Conservation (phyloP, 495 filamentous ascomycete genomes). For the Darksidea phi region DNA sequence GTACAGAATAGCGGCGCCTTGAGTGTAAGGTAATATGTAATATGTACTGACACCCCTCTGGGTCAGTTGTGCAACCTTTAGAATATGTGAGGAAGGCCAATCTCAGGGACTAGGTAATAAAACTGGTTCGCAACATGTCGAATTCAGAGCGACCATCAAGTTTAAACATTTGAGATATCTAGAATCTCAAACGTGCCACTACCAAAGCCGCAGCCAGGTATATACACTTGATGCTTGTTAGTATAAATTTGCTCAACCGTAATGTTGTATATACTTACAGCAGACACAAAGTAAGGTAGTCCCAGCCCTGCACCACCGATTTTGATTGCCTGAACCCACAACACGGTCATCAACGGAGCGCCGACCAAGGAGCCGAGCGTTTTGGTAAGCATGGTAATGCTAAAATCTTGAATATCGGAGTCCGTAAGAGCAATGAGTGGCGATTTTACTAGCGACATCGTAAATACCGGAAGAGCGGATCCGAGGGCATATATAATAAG, state of each 20-base stretch:
- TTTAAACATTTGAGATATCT: too few relatives aligned
- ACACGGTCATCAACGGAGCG: slow-evolving; percentile 33
- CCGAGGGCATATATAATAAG: slow-evolving; percentile 35
- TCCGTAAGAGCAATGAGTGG: slow-evolving; percentile 28
- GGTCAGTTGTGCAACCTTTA: too few relatives aligned
- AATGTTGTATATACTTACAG: slow-evolving; percentile 16
- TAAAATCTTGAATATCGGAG: slow-evolving; percentile 33
- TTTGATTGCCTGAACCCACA: slow-evolving; percentile 33
- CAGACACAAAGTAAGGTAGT: slow-evolving; percentile 35
- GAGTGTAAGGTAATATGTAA: too few relatives aligned
- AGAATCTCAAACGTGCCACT: slow-evolving; percentile 17
- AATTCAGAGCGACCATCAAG: too few relatives aligned
- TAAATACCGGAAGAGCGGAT: slow-evolving; percentile 36
- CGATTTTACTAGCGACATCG: slow-evolving; percentile 33
- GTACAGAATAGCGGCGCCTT: too few relatives aligned
- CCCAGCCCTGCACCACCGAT: slow-evolving; percentile 27
- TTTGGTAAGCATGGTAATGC: slow-evolving; percentile 33
- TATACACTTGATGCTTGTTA: slow-evolving; percentile 6
- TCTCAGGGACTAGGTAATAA: too few relatives aligned
- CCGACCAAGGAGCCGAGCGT: slow-evolving; percentile 31
- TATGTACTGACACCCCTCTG: too few relatives aligned
- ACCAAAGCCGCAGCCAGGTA: slow-evolving; percentile 27
- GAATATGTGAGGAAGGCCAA: too few relatives aligned
- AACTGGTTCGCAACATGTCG: too few relatives aligned
- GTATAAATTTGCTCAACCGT: neutral